Base-by-base conservation (phyloP, 116 monocot species). In the Posidonia oceanica region DNA sequence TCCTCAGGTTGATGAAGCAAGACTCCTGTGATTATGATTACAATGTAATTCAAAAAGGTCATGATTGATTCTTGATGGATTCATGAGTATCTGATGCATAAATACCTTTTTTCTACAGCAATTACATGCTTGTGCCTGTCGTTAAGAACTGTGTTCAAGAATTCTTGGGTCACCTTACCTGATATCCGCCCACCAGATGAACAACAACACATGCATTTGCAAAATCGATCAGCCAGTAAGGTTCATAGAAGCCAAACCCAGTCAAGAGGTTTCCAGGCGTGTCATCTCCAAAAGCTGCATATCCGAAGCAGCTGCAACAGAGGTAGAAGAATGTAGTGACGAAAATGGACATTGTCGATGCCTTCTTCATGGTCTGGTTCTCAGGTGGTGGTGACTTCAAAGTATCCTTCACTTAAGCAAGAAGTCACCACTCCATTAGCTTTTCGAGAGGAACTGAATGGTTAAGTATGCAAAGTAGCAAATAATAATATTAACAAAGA, bases 141-240 rank as follows among this genome's bases (percentile, higher is more conserved):
- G 1, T 29, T 29, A 29, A 29, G 29, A 29, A 29, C 29, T 29
- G 29, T 29, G 29, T 29, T 29, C 29, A 29, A 29, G 29, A 29
- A 29, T 29, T 29, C 29, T 29, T 29, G 14, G 36, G 62, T 14
- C 12, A 11, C 7, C 14, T 55, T 69, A 92, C 91, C 80, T 92
- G 91, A 72, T 92, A 88, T 22, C 85, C 88, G 12, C 91, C 91
- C 0, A 92, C 42, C 5, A 92, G 78, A 65, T 92, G 91, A 66
- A 92, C 3, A 59, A 88, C 63, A 22, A 92, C 67, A 75, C 88
- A 85, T 11, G 71, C 75, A 70, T 92, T 92, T 21, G 91, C 91
- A 39, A 88, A 79, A 64, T 92, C 91, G 67, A 92, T 51, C 48
- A 92, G 80, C 91, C 91, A 88, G 37, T 77, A 86, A 0, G 88